Base-by-base conservation (phyloP, 192 early-diverging fungal genomes). In the Coemansia sp. region DNA sequence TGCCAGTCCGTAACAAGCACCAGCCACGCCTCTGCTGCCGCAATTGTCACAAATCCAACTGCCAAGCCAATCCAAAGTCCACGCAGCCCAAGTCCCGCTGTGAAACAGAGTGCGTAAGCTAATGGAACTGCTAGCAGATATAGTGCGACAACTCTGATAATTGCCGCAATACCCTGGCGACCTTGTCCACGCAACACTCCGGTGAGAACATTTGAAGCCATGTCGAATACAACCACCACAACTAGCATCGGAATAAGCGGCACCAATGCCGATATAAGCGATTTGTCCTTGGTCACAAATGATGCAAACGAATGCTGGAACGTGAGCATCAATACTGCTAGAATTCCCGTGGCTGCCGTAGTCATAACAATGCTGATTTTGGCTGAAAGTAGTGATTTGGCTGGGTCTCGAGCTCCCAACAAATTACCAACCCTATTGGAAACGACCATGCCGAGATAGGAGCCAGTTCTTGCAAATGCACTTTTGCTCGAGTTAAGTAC, bases 371-470 rank as follows among this genome's bases (percentile, higher is more conserved):
- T 64, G 30, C 77, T 74, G 27, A 85, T 67, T 2, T 88, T 72
- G 39, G 84, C 63, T 0, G 75, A 73, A 0, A 81, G 57, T 3
- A 56, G 30, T 3, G 78, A 70, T 6, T n/a, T 42, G 29, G 61
- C 51, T 6, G 85, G 71, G 8, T 84, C 78, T 17, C 67, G 77
- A 24, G 86, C 87, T 8, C 92, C 92, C 2, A 92, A 74, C 9
- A 92, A 71, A 54, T 90, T 89, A 57, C 91, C 95, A 27, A 96
- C 88, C 9, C 96, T 81, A 53, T 90, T 93, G 8, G 91, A 88
- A 0, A 88, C 86, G 0, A 89, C 94, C 60, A 97, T 88, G 25
- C 90, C 82, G 14, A 97, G 75, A 25, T 82, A 82, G 0, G 80
- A 82, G 3, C 93, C 93, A 11, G 93, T 84, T 9, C 89, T 89